These are phyloP conservation scores for Cercophora sp. DNA, from an alignment of 495 filamentous ascomycete genomes.

Conservation along the genomic window DNA sequence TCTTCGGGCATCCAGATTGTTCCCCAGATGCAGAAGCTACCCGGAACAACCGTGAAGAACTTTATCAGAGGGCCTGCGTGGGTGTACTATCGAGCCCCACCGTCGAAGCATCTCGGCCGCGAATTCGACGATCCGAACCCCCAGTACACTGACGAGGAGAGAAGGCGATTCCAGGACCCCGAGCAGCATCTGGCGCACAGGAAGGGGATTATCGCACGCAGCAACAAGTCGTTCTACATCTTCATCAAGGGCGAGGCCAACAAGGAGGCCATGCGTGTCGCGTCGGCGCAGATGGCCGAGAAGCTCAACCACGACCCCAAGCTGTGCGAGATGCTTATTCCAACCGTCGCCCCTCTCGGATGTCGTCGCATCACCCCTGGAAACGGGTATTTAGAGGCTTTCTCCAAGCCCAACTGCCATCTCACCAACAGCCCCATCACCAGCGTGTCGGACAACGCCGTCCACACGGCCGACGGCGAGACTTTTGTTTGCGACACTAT, in stretches of 20 bases:
- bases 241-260: constrained; percentile 34
- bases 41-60: constrained; percentile 30
- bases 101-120: constrained; percentile 36
- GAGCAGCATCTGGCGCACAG: constrained; percentile 22
- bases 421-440: constrained; percentile 47
- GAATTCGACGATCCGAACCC: constrained; percentile 9
- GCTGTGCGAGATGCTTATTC: constrained; percentile 40
- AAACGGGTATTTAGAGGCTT: constrained; percentile 55
- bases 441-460: constrained; percentile 45
- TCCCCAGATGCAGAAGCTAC: constrained; percentile 47
- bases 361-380: constrained; percentile 61
- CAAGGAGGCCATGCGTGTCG: constrained; percentile 23
- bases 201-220: constrained; percentile 24
- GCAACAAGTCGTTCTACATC: constrained; percentile 37
- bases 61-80: constrained; percentile 58
- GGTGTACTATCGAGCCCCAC: constrained; percentile 43
- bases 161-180: constrained; percentile 28
- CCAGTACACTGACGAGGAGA: constrained; percentile 27
- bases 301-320: constrained; percentile 25
- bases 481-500: constrained; percentile 33
- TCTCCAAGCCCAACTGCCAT: constrained; percentile 51
- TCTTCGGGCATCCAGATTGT: constrained; percentile 49
- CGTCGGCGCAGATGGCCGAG: constrained; percentile 38
- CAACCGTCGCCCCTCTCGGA: constrained; percentile 55
- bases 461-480: constrained; percentile 42